Base-by-base conservation (phyloP, 164 flowering plant species). In the Vitis amurensis region DNA sequence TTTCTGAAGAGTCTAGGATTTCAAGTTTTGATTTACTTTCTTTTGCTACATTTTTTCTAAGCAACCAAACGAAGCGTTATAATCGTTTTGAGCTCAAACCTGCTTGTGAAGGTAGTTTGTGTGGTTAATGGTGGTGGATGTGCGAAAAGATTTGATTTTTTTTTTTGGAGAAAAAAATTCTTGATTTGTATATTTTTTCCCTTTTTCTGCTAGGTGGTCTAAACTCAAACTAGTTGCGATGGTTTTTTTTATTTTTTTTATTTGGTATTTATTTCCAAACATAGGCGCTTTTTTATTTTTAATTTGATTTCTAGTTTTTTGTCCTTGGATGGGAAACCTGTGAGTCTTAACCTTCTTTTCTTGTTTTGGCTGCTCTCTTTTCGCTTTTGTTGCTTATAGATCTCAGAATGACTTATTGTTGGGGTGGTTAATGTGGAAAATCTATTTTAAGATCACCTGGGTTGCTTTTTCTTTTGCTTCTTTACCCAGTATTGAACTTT, bases 401-500 rank as follows among this genome's bases (percentile, higher is more conserved):
- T 78, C 69, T 67, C 15, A 13, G 51, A 19, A 57, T 66, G 37
- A 57, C 31, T 13, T 58, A 4, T 58, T 47, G 58, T 50, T 62
- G 13, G 71, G 73, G 58, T 68, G 63, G 50, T 56, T 64, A 62
- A 49, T 59, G 67, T 68, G 63, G 74, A 63, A 62, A 59, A 73
- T 77, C 72, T 74, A 77, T 76, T 31, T 71, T 71, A 70, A 50
- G 64, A 53, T 68, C 63, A 52, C 49, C 15, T 67, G 55, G 49
- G 68, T 72, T 69, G 62, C 63, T 66, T 62, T 68, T 63, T 67
- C 14, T 10, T 71, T 6, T 31, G 17, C 58, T 68, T 70, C 44
- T 71, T 82, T 71, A 69, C 67, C 64, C 75, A 64, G 67, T 73
- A 67, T 52, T 73, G 71, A 23, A 61, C 59, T 55, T 13, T 69